Evolutionary conservation across 106 monocot species (phyloP).

Genomic region (Dendrobium catenatum): DNA sequence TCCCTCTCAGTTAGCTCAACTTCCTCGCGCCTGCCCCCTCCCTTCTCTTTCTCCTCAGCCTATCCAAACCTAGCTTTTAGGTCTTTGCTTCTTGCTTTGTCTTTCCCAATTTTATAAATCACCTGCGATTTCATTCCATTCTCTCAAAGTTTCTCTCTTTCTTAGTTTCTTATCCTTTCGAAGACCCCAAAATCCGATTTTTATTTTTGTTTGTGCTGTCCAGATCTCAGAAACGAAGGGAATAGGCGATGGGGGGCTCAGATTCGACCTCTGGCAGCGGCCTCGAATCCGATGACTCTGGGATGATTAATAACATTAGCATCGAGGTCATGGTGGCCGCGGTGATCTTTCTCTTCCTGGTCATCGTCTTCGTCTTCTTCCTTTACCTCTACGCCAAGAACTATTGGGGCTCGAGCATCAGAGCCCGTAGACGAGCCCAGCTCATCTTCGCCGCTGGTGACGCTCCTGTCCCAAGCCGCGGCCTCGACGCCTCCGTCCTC

Average conservation of each 20-base stretch:
- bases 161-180: background rate
- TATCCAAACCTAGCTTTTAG: background rate
- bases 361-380: slow-evolving; percentile 21
- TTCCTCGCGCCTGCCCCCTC: slow-evolving; percentile 5
- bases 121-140: background rate
- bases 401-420: background rate
- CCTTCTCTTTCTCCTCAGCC: background rate
- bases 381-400: slow-evolving; percentile 29
- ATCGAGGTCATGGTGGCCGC: slow-evolving; percentile 25
- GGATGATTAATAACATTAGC: slow-evolving; percentile 2
- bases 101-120: background rate
- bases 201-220: background rate
- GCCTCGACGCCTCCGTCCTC: slow-evolving; percentile 16
- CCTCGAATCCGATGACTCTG: background rate
- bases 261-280: background rate
- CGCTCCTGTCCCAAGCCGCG: background rate
- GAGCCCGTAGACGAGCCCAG: background rate
- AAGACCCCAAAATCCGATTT: background rate
- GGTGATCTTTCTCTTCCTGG: slow-evolving; percentile 27
- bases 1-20: slow-evolving; percentile 10
- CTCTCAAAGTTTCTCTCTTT: background rate
- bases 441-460: background rate
- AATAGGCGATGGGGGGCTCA: background rate
- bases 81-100: background rate
- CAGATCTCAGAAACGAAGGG: background rate